Evolutionary conservation across 2,329 filamentous ascomycete genomes (phyloP).

Genomic region (Hypocreales sp.): DNA sequence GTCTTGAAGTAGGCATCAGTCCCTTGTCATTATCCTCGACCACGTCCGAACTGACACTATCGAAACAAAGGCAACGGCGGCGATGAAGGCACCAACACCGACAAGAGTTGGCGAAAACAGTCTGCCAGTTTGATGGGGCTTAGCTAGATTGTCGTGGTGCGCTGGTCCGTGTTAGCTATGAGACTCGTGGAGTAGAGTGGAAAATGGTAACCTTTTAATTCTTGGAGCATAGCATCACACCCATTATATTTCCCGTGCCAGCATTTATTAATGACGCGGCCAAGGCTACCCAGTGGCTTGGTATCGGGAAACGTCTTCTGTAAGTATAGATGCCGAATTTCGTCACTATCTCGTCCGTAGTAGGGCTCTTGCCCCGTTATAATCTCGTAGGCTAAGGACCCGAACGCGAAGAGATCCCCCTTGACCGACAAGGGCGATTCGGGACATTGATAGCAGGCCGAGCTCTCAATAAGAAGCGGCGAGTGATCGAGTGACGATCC

Average conservation of each 20-base stretch:
- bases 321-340: not conserved
- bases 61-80: not conserved
- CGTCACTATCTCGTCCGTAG: not conserved
- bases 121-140: not conserved
- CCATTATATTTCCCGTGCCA: constrained; percentile 1
- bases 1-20: not conserved
- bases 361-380: not conserved
- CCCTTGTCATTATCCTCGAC: not conserved
- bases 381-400: not conserved
- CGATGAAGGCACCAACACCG: not conserved
- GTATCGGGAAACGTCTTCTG: not conserved
- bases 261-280: not conserved
- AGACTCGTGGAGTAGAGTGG: not conserved
- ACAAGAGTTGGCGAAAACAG: not conserved
- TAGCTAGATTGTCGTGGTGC: not conserved
- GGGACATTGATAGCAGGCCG: not conserved
- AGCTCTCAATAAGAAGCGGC: not conserved
- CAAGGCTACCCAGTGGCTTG: not conserved
- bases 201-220: not conserved
- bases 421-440: not conserved
- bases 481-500: not conserved
- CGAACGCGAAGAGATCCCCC: not conserved
- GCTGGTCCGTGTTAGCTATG: not conserved
- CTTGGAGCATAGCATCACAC: not conserved
- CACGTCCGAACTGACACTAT: not conserved